These are phyloP conservation scores for Aspergillus avenaceus DNA, from an alignment of 495 filamentous ascomycete species.

Conservation along the genomic window DNA sequence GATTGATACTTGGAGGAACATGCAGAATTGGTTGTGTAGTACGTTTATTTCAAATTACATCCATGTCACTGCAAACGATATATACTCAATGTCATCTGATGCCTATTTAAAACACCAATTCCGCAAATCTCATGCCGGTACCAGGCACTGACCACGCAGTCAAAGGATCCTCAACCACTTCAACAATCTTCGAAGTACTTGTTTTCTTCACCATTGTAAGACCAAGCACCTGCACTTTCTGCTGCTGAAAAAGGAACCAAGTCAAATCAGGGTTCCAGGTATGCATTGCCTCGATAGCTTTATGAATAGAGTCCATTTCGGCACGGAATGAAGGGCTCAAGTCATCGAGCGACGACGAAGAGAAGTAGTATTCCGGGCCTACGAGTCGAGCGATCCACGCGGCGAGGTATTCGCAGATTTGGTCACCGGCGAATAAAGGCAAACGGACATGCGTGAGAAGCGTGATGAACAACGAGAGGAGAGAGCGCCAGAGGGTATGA, in stretches of 20 bases:
- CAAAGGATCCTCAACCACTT: slow-evolving; percentile 7
- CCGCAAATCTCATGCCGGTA: slow-evolving; percentile 25
- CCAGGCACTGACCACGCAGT: slow-evolving; percentile 17
- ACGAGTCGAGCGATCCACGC: slow-evolving; percentile 37
- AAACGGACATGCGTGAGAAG: slow-evolving; percentile 37
- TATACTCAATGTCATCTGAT: not conserved
- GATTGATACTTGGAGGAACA: no score
- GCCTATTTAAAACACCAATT: slow-evolving; percentile 23
- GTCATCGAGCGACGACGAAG: not conserved
- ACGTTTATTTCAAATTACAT: no score
- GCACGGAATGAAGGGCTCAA: not conserved
- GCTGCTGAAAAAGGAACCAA: slow-evolving; percentile 38
- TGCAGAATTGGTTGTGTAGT: no score
- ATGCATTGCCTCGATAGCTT: slow-evolving; percentile 38
- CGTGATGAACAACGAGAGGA: slow-evolving; percentile 38
- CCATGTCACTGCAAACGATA: no score
- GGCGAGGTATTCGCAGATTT: slow-evolving; percentile 35
- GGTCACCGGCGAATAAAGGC: slow-evolving; percentile 32
- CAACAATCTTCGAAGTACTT: not conserved
- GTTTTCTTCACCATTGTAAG: slow-evolving; percentile 1
- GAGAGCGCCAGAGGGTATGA: slow-evolving; percentile 32
- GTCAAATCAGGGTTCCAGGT: slow-evolving; percentile 44
- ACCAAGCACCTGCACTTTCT: slow-evolving; percentile 5
- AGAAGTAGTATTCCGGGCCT: slow-evolving; percentile 32
- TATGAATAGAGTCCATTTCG: slow-evolving; percentile 24